phyloP scores from a whole-genome alignment of 345 rosid genomes.

The Lumnitzera racemosa region DNA sequence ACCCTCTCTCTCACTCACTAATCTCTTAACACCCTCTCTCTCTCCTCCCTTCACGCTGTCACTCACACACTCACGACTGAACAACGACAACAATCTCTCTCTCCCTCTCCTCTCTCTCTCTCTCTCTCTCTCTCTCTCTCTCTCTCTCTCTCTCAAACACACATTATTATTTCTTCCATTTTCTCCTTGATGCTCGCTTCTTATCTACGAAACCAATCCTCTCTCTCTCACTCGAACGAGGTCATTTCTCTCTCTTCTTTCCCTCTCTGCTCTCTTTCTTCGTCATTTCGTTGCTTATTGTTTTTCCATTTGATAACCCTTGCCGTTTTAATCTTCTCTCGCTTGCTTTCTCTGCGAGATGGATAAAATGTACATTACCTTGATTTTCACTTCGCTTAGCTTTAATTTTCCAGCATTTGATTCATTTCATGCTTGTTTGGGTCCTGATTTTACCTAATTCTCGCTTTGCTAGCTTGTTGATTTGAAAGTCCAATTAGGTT shows the following conservation, averaged over 20 bases:
- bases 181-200: conserved; percentile 8
- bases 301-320: conserved; percentile 2
- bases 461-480: too few species aligned
- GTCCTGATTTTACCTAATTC: too few species aligned
- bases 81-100: not conserved
- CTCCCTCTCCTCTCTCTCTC: not conserved
- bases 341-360: too few species aligned
- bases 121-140: conserved; percentile 1
- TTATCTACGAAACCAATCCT: conserved; percentile 9
- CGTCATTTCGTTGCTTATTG: conserved; percentile 4
- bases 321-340: conserved; percentile 2
- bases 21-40: not conserved
- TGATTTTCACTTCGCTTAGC: too few species aligned
- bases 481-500: too few species aligned
- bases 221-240: not conserved
- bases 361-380: too few species aligned
- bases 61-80: not conserved
- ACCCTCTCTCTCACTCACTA: not conserved
- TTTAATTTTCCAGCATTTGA: too few species aligned
- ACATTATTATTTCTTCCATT: not conserved
- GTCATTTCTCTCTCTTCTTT: conserved; percentile 1
- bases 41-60: not conserved
- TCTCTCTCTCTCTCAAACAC: not conserved
- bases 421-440: too few species aligned
- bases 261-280: not conserved